A percentile compares a stretch with the other conserved stretches of the same genome.
These are phyloP conservation scores for Xylaria digitata DNA, from an alignment of 2,329 filamentous ascomycete genomes.

Conservation along the genomic window DNA sequence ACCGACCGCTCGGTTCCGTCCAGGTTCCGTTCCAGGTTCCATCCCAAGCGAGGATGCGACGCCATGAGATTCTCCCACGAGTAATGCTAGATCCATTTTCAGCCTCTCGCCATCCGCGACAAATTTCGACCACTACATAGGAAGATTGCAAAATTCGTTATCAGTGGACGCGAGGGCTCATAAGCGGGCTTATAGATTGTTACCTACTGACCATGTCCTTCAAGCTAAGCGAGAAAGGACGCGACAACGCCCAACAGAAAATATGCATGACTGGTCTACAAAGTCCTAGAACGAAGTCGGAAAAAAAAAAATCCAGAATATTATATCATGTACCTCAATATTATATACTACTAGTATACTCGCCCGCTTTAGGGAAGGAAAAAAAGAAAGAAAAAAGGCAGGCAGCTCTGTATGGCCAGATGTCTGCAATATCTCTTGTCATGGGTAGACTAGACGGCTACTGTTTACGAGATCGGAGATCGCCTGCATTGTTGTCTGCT, in stretches of 20 bases:
- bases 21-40: neutral
- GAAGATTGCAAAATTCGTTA: conserved; percentile 9
- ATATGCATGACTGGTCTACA: neutral
- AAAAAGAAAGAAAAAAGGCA: too few relatives aligned
- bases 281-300: neutral
- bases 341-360: neutral
- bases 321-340: conserved; percentile 1
- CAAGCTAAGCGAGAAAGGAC: neutral
- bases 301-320: neutral
- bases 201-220: neutral
- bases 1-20: conserved; percentile 30
- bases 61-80: conserved; percentile 18
- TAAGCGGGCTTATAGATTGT: neutral
- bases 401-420: neutral
- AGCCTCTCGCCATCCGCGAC: conserved; percentile 17
- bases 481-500: neutral
- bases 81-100: conserved; percentile 28
- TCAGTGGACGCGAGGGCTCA: conserved; percentile 13
- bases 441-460: too few relatives aligned
- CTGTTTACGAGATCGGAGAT: conserved; percentile 5
- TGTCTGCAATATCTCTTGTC: too few relatives aligned
- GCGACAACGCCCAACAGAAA: neutral
- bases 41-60: conserved; percentile 13
- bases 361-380: neutral
- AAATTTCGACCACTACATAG: conserved; percentile 1